Conservation (phyloP, 345 rosid genomes). For the Eucalyptus coolabah region DNA sequence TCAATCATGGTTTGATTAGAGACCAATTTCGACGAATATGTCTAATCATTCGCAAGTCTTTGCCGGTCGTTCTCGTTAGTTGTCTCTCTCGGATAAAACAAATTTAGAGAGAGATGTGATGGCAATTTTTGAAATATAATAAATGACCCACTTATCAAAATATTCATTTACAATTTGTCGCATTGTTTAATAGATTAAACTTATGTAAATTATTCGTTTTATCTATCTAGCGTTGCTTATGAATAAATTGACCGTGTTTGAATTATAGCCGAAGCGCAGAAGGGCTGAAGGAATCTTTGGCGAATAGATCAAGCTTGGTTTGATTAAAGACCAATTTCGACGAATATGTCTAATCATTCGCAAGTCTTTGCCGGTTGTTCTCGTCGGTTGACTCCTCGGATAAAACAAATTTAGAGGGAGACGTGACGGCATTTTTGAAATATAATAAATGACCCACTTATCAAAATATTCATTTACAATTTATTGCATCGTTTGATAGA, state of each 20-base stretch:
- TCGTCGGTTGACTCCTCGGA: no score
- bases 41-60: not conserved
- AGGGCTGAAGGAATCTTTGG: no score
- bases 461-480: no score
- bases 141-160: not conserved
- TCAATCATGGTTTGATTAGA: not conserved
- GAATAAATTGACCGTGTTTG: not conserved
- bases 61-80: not conserved
- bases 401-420: no score
- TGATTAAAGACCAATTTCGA: not conserved
- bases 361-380: no score
- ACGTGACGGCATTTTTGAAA: no score
- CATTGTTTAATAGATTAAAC: not conserved
- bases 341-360: not conserved
- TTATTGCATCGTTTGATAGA: no score
- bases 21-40: not conserved
- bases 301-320: not conserved
- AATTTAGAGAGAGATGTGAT: not conserved
- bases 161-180: not conserved
- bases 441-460: no score
- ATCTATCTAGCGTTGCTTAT: not conserved
- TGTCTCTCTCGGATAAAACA: not conserved
- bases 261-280: no score
- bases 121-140: no score
- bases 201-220: not conserved